Conservation (phyloP, 768 basidiomycete genomes). For the Tylopilus intermedius region DNA sequence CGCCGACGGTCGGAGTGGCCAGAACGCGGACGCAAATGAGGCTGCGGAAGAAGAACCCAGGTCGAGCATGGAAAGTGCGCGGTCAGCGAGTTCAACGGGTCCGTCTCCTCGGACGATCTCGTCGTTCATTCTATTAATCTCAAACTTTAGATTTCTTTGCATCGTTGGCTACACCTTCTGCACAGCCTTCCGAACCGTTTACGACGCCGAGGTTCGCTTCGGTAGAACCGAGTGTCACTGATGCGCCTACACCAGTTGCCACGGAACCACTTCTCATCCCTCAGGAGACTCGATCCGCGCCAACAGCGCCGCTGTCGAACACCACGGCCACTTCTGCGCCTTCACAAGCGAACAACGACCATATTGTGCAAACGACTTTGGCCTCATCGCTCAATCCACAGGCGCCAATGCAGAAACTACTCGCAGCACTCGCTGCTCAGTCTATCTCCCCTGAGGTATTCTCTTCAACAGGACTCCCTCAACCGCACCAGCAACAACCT, state of each 20-base stretch:
- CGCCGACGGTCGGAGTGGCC: constrained; percentile 40
- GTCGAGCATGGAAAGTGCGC: constrained; percentile 26
- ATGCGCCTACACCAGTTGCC: constrained; percentile 12
- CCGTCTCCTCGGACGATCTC: background rate
- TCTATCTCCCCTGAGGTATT: constrained; percentile 23
- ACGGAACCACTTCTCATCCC: constrained; percentile 12
- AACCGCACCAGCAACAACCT: constrained; percentile 21
- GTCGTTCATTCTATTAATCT: constrained; percentile 5
- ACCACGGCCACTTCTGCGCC: background rate
- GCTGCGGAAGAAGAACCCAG: constrained; percentile 39
- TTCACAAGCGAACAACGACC: constrained; percentile 34
- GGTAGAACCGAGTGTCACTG: constrained; percentile 22
- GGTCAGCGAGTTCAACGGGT: constrained; percentile 15
- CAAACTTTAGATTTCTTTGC: constrained; percentile 35
- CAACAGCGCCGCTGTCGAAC: constrained; percentile 12
- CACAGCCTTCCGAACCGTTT: constrained; percentile 32
- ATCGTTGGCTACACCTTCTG: constrained; percentile 44
- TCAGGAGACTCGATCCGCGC: constrained; percentile 15
- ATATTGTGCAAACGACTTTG: constrained; percentile 46
- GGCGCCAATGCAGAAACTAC: constrained; percentile 53
- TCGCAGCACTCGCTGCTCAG: constrained; percentile 38
- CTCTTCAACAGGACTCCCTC: constrained; percentile 4
- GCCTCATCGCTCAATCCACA: constrained; percentile 49
- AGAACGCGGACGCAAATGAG: constrained; percentile 35
- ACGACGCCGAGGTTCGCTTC: constrained; percentile 24